Percentiles rank a stretch among this genome's conserved stretches.
These are phyloP conservation scores for Adiantum capillusveneris DNA, from an alignment of 75 land plant genomes.

Conservation along the genomic window DNA sequence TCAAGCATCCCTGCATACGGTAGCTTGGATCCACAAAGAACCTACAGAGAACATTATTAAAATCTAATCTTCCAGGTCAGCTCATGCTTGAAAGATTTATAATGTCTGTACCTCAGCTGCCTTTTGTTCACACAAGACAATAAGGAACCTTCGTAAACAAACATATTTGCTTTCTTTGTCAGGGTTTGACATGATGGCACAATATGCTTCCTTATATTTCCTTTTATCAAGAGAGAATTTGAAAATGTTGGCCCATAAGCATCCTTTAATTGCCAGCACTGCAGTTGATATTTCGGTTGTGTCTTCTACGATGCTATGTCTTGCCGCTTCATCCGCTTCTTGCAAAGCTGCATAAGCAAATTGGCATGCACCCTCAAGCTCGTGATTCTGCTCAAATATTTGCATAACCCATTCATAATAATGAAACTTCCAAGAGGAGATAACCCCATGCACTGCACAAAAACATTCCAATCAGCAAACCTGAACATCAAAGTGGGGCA, in stretches of 20 bases:
- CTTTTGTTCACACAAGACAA: constrained; percentile 75
- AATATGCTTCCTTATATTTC: constrained; percentile 73
- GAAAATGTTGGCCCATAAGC: constrained; percentile 92
- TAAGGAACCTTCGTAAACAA: constrained; percentile 77
- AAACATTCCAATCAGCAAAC: too few relatives aligned
- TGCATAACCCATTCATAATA: constrained; percentile 97
- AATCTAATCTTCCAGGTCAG: neutral
- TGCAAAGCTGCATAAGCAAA: constrained; percentile 96
- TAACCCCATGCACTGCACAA: constrained; percentile 13
- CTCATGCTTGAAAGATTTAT: too few relatives aligned
- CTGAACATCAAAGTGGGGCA: too few relatives aligned
- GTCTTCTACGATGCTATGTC: constrained; percentile 2
- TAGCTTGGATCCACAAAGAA: constrained; percentile 72
- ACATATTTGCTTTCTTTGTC: constrained; percentile 82
- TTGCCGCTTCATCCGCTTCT: constrained; percentile 73
- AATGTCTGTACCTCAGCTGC: constrained; percentile 57
- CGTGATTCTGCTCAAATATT: constrained; percentile 82
- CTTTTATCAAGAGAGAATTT: constrained; percentile 71
- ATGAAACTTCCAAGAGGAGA: constrained; percentile 61
- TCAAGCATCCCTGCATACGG: constrained; percentile 85
- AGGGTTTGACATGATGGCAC: constrained; percentile 93
- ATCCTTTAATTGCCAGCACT: constrained; percentile 40
- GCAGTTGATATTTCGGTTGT: constrained; percentile 27
- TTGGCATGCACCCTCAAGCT: constrained; percentile 79
- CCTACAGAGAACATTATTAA: constrained; percentile 20